Evolutionary conservation across 805 yeast genomes (phyloP), one percentile per base, ranked within the genome.

Genomic region (Vanderwaltozyma yarrowii): DNA sequence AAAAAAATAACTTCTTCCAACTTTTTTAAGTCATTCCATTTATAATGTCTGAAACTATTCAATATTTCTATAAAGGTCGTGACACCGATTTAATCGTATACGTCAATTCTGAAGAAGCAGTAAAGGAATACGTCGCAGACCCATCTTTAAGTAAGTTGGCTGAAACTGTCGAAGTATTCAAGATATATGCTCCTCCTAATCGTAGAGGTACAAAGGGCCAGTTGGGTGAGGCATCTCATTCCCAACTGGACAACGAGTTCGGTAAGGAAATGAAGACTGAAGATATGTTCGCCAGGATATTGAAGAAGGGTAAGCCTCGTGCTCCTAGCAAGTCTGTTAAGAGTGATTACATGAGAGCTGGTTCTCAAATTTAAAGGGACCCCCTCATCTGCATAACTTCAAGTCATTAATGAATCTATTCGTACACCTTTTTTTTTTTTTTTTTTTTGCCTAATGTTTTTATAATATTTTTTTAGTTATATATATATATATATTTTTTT

Each of bases 131-230:
- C 61, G 58, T 58, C 36, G 64, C 66, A 19, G 74, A 74, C 28
- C 77, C 76, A 41, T 42, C 65, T 1, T 49, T 69, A 25, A 61
- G 76, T 12, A 44, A 47, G 27, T 38, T 56, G 16, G 58, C 75
- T 16, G 79, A 89, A 17, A 71, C 80, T 4, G 76, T 82, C 1
- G 78, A 79, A 0, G 66, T 70, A 8, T 82, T 73, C 64, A 73
- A 79, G 50, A 69, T 85, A n/a, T 86, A 69, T 54, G 67, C 72
- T 17, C 72, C 74, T 39, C 69, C 70, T 43, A 66, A 65, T 18
- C 80, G 83, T 33, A 64, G 63, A 30, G 95, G 94, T 24, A 63
- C 76, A 3, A 82, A 75, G 49, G 95, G 95, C 40, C 68, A 70
- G 8, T 55, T 81, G 19, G 83, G 79, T 36, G 78, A 74, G 50